Conservation (phyloP, 139 green algal species). For the Micractinium sp. region DNA sequence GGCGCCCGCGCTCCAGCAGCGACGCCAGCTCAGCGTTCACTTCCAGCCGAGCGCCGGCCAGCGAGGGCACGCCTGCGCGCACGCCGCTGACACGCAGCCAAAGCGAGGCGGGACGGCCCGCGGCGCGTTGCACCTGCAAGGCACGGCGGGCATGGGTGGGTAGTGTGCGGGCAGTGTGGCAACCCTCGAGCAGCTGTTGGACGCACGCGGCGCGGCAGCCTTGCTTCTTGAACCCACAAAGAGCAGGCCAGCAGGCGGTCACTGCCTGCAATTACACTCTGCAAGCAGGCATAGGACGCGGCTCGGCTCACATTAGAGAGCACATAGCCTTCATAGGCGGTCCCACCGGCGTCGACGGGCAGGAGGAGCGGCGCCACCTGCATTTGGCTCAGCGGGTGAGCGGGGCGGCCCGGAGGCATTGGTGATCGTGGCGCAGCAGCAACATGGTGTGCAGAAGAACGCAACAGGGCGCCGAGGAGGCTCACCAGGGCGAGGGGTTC, state of each 20-base stretch:
- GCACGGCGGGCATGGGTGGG: too few species aligned
- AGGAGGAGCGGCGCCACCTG: constrained; percentile 29
- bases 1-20: background rate
- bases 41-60: constrained; percentile 26
- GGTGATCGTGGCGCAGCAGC: background rate
- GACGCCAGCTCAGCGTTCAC: constrained; percentile 2
- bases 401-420: too few species aligned
- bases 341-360: constrained; percentile 4
- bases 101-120: background rate
- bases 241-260: too few species aligned
- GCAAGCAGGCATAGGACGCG: background rate
- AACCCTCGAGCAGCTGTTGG: background rate
- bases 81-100: constrained; percentile 37
- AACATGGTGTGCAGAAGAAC: background rate
- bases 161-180: background rate
- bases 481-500: background rate
- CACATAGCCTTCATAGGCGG: constrained; percentile 30
- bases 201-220: background rate
- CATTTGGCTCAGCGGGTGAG: background rate
- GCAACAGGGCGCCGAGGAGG: background rate
- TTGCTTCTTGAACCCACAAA: too few species aligned
- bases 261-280: background rate
- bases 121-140: background rate
- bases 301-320: background rate
- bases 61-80: background rate